A percentile compares a stretch with the other conserved stretches of the same genome.
phyloP scores from a whole-genome alignment of 139 green algal species.

The Monoraphidium neglectum region DNA sequence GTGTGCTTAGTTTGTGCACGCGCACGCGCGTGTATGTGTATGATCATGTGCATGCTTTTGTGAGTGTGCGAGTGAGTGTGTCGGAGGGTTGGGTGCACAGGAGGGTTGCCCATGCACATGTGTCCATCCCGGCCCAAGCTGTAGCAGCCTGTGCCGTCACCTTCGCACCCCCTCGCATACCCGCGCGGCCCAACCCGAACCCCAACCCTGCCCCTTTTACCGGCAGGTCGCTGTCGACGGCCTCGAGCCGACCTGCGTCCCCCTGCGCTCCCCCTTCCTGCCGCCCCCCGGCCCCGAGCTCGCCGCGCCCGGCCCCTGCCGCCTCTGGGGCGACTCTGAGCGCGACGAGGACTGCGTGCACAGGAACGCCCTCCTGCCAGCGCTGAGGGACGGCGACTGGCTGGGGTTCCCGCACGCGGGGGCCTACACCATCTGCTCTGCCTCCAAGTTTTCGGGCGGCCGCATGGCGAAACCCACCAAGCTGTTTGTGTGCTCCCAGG shows the following conservation, averaged over 20 bases:
- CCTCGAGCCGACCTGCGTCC: conserved; percentile 30
- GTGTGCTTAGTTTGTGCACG: too few relatives aligned
- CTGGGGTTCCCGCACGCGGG: conserved; percentile 69
- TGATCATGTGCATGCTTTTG: too few relatives aligned
- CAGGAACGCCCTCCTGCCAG: conserved; percentile 55
- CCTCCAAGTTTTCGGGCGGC: conserved; percentile 75
- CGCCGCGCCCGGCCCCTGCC: conserved; percentile 21
- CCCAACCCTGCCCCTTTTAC: too few relatives aligned
- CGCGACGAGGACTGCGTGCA: conserved; percentile 71
- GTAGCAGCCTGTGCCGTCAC: too few relatives aligned
- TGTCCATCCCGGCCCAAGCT: too few relatives aligned
- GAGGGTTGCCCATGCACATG: too few relatives aligned
- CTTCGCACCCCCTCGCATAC: too few relatives aligned
- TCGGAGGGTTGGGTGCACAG: too few relatives aligned
- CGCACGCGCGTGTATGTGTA: too few relatives aligned
- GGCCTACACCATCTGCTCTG: conserved; percentile 76
- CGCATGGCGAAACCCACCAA: conserved; percentile 28
- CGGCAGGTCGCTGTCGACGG: conserved; percentile 49
- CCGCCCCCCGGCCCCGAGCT: conserved; percentile 2
- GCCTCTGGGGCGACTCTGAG: conserved; percentile 77
- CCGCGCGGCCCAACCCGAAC: too few relatives aligned
- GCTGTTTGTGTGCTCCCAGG: conserved; percentile 21
- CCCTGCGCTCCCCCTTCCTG: conserved; percentile 34
- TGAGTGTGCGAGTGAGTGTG: too few relatives aligned
- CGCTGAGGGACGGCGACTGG: conserved; percentile 80